Evolutionary conservation across 2,329 filamentous ascomycete species (phyloP).

Genomic region (Canariomyces notabilis): DNA sequence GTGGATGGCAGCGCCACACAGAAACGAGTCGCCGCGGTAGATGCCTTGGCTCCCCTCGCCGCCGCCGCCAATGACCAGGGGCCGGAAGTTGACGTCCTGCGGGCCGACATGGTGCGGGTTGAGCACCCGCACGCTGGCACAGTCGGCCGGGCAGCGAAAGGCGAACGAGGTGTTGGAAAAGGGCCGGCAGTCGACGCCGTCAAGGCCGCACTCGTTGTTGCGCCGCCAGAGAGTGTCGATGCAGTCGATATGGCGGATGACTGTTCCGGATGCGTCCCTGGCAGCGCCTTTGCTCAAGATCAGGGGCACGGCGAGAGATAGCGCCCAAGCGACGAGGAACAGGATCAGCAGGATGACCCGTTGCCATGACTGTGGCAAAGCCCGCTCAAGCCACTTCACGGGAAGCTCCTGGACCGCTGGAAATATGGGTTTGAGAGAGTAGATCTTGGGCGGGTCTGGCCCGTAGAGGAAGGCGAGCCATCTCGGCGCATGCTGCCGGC

Average conservation of each 20-base stretch:
- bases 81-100: conserved; percentile 39
- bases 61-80: conserved; percentile 43
- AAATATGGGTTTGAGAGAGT: conserved; percentile 14
- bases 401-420: conserved; percentile 17
- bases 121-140: conserved; percentile 43
- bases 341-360: conserved; percentile 8
- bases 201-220: conserved; percentile 53
- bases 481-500: background rate
- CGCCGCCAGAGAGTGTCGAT: conserved; percentile 50
- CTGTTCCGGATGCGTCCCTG: conserved; percentile 3
- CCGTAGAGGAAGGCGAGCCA: conserved; percentile 14
- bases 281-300: conserved; percentile 13
- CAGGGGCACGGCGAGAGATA: conserved; percentile 10
- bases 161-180: conserved; percentile 52
- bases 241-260: conserved; percentile 41
- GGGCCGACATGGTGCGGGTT: conserved; percentile 54
- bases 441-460: conserved; percentile 11
- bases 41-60: conserved; percentile 6
- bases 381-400: conserved; percentile 5
- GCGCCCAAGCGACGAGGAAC: conserved; percentile 13
- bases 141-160: conserved; percentile 57
- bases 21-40: conserved; percentile 71
- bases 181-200: conserved; percentile 54
- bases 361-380: conserved; percentile 6
- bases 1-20: conserved; percentile 72